Evolutionary conservation across 768 basidiomycete genomes (phyloP).

Genomic region (Termitomyces sp.): DNA sequence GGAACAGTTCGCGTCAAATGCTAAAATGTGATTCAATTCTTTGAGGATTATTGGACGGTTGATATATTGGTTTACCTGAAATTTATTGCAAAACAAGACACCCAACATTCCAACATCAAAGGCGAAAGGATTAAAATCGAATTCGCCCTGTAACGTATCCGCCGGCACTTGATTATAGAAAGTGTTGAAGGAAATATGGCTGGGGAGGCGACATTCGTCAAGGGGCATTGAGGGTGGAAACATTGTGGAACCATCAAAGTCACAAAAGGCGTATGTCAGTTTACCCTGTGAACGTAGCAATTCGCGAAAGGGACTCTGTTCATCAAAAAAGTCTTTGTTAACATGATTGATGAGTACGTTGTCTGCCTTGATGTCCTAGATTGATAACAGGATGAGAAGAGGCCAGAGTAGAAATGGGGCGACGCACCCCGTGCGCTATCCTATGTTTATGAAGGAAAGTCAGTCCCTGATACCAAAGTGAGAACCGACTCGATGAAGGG

Average conservation of each 20-base stretch:
- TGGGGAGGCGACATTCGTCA: conserved; percentile 9
- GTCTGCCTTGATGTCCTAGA: neutral
- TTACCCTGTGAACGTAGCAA: conserved; percentile 7
- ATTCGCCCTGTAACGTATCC: conserved; percentile 19
- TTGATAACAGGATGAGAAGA: neutral
- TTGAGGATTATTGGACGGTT: neutral
- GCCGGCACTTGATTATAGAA: neutral
- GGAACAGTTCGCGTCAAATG: conserved; percentile 15
- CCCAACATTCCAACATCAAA: too few relatives aligned
- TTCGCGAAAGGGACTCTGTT: neutral
- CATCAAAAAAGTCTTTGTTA: neutral
- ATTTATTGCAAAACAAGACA: neutral
- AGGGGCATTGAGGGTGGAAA: neutral
- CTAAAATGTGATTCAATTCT: conserved; percentile 3
- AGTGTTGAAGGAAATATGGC: neutral
- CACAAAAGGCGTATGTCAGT: conserved; percentile 8
- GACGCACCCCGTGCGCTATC: conserved; percentile 18
- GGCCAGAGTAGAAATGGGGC: neutral
- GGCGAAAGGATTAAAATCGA: conserved; percentile 21
- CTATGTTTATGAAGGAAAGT: conserved; percentile 14
- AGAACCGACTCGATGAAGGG: neutral
- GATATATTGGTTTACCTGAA: neutral
- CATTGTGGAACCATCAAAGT: neutral
- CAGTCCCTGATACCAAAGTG: conserved; percentile 9
- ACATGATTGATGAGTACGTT: neutral